phyloP scores from a whole-genome alignment of 768 basidiomycete genomes.

The Dioszegia aurantiaca region DNA sequence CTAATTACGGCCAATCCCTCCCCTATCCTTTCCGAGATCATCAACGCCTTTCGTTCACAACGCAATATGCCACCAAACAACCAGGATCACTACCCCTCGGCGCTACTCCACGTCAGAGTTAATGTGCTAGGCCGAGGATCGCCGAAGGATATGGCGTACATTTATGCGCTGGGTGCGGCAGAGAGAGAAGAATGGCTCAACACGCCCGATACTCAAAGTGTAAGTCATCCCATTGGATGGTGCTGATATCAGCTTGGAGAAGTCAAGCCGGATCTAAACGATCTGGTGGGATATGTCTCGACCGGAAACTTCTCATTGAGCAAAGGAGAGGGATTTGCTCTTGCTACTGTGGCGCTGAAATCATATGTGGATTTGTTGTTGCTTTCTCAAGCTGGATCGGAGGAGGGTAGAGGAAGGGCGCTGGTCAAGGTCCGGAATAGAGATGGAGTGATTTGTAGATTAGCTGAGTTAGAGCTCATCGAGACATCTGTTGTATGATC shows the following conservation, averaged over 20 bases:
- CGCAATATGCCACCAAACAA: slow-evolving; percentile 57
- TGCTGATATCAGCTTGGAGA: slow-evolving; percentile 35
- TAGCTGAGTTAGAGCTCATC: slow-evolving; percentile 8
- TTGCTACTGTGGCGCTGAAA: slow-evolving; percentile 67
- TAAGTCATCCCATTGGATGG: slow-evolving; percentile 13
- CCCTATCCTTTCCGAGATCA: slow-evolving; percentile 57
- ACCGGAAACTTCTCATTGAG: slow-evolving; percentile 78
- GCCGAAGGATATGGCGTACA: slow-evolving; percentile 69
- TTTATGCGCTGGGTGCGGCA: slow-evolving; percentile 64
- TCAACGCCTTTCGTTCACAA: slow-evolving; percentile 64
- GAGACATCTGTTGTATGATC: too few species aligned
- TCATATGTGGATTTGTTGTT: slow-evolving; percentile 12
- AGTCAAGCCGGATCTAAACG: slow-evolving; percentile 53
- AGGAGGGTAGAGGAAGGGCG: neutral
- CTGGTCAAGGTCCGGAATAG: slow-evolving; percentile 28
- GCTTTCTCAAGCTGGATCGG: neutral
- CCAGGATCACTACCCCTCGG: slow-evolving; percentile 59
- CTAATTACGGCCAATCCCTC: slow-evolving; percentile 38
- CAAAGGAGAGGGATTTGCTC: slow-evolving; percentile 70
- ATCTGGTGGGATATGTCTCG: slow-evolving; percentile 76
- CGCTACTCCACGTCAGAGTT: slow-evolving; percentile 67
- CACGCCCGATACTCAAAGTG: slow-evolving; percentile 19
- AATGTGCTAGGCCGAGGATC: slow-evolving; percentile 65
- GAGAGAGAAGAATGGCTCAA: slow-evolving; percentile 57
- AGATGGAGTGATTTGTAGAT: slow-evolving; percentile 23